A percentile compares a stretch with the other conserved stretches of the same genome.
Conservation (phyloP, 306 rosid genomes). For the Vigna nakashimae region DNA sequence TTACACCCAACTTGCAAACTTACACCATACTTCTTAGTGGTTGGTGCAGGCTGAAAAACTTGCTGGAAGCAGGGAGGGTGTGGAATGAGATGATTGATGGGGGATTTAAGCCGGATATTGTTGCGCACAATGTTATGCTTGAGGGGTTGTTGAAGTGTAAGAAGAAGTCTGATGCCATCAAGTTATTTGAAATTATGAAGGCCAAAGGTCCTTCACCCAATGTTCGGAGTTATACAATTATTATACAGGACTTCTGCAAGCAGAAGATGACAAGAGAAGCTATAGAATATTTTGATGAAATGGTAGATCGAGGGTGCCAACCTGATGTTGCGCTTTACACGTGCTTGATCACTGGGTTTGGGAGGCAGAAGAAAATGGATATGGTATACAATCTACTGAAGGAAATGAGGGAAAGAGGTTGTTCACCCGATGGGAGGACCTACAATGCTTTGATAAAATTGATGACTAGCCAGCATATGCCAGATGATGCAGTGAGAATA, state of each 20-base stretch:
- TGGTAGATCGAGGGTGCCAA: slow-evolving; percentile 65
- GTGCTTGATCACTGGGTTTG: slow-evolving; percentile 82
- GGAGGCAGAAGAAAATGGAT: slow-evolving; percentile 83
- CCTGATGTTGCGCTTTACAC: slow-evolving; percentile 78
- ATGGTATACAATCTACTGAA: slow-evolving; percentile 60
- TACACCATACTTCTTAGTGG: slow-evolving; percentile 81
- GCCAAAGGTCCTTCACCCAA: slow-evolving; percentile 83
- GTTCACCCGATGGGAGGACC: slow-evolving; percentile 75
- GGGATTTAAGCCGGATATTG: slow-evolving; percentile 80
- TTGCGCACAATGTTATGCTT: slow-evolving; percentile 84
- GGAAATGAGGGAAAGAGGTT: slow-evolving; percentile 71
- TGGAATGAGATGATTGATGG: slow-evolving; percentile 93
- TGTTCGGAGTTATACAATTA: slow-evolving; percentile 68
- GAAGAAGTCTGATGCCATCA: slow-evolving; percentile 86
- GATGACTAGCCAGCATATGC: slow-evolving; percentile 78
- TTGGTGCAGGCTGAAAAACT: slow-evolving; percentile 77
- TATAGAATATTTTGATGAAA: slow-evolving; percentile 60
- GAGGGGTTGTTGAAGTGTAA: slow-evolving; percentile 73
- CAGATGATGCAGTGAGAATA: slow-evolving; percentile 72
- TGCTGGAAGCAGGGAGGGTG: slow-evolving; percentile 88
- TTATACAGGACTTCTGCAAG: slow-evolving; percentile 77
- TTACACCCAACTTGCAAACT: slow-evolving; percentile 68
- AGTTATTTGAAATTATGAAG: slow-evolving; percentile 86
- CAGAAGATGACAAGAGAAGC: slow-evolving; percentile 78
- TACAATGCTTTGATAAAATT: slow-evolving; percentile 81